Conservation (phyloP, 2,329 filamentous ascomycete species). For the Pseudogymnoascus sp. region DNA sequence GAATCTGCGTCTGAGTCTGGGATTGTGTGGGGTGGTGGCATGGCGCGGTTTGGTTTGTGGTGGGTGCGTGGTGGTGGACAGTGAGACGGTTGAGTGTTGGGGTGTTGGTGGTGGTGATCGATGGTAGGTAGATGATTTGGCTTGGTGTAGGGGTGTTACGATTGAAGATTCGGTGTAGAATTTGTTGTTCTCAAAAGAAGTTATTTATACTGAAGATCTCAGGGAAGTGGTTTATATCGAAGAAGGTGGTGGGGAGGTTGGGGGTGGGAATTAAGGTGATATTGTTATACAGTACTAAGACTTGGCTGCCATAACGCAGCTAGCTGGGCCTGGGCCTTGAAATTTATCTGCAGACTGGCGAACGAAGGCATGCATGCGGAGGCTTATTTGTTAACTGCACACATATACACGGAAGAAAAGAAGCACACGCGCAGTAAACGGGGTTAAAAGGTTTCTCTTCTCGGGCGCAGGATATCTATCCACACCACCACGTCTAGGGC, state of each 20-base stretch:
- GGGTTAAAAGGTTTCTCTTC: not conserved
- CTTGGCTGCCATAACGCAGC: not conserved
- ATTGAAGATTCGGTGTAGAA: not conserved
- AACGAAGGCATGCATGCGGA: not conserved
- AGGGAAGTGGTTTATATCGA: not conserved
- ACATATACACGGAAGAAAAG: not conserved
- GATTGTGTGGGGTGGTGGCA: not conserved
- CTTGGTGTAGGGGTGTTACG: not conserved
- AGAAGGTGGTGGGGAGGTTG: not conserved
- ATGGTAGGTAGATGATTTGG: too few relatives aligned
- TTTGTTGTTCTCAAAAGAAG: not conserved
- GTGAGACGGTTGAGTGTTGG: not conserved
- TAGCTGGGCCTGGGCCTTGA: not conserved
- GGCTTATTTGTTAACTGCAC: not conserved
- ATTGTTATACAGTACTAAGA: not conserved
- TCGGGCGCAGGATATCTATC: not conserved
- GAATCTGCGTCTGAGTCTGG: not conserved
- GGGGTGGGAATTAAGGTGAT: not conserved
- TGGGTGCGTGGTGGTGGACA: not conserved
- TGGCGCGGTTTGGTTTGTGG: not conserved
- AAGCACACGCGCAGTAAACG: not conserved
- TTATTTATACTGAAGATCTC: too few relatives aligned
- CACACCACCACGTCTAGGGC: not conserved
- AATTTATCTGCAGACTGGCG: not conserved
- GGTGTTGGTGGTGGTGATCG: too few relatives aligned